A percentile compares a stretch with the other conserved stretches of the same genome.
phyloP scores from a whole-genome alignment of 2,329 filamentous ascomycete genomes.

The Aquanectria penicillioides region DNA sequence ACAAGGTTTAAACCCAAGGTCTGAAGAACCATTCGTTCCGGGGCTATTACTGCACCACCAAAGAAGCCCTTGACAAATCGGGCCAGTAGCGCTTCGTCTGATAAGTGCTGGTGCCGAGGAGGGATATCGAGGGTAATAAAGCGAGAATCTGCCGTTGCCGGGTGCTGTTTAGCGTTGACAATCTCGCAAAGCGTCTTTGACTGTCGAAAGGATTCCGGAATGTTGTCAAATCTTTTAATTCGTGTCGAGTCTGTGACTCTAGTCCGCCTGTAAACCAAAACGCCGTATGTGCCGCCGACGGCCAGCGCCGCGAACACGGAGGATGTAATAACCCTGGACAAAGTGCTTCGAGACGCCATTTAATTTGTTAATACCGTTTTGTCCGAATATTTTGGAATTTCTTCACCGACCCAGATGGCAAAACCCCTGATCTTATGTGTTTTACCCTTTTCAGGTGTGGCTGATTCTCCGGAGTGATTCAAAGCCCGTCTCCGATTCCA shows the following conservation, averaged over 20 bases:
- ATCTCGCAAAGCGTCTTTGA: constrained; percentile 37
- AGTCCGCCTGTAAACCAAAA: constrained; percentile 26
- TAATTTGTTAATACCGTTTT: neutral
- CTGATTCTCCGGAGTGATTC: constrained; percentile 2
- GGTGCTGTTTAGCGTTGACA: constrained; percentile 39
- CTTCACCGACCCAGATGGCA: too few species aligned
- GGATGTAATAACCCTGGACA: constrained; percentile 25
- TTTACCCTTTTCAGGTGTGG: neutral
- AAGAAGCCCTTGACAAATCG: constrained; percentile 44
- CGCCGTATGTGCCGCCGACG: constrained; percentile 28
- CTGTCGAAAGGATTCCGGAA: constrained; percentile 37
- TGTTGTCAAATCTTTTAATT: constrained; percentile 27
- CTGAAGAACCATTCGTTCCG: constrained; percentile 35
- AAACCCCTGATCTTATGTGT: neutral
- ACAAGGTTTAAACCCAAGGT: constrained; percentile 22
- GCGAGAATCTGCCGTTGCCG: constrained; percentile 33
- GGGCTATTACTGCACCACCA: constrained; percentile 42
- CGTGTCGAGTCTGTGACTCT: constrained; percentile 16
- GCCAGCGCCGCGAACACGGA: constrained; percentile 23
- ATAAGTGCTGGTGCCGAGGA: constrained; percentile 8
- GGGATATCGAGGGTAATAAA: constrained; percentile 38
- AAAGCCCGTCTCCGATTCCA: constrained; percentile 1
- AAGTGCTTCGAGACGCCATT: constrained; percentile 29
- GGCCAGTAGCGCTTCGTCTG: constrained; percentile 42
- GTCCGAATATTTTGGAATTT: neutral